phyloP scores from a whole-genome alignment of 805 yeast species.

The Yarrowia osloensis region DNA sequence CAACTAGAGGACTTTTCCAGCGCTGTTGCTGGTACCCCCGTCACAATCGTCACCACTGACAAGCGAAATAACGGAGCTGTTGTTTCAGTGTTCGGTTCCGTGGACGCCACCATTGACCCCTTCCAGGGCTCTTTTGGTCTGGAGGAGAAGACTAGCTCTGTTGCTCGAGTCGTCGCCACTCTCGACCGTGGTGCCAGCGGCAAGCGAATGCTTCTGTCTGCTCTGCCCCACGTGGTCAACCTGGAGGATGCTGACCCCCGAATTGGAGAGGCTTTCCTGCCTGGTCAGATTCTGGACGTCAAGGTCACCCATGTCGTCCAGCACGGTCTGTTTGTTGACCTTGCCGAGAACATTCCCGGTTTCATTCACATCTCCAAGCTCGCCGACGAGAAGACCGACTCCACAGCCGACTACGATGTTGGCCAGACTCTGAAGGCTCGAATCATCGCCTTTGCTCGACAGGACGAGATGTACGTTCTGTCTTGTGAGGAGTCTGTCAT shows the following conservation, averaged over 20 bases:
- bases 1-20: constrained; percentile 70
- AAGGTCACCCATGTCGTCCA: constrained; percentile 56
- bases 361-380: constrained; percentile 78
- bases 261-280: constrained; percentile 60
- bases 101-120: constrained; percentile 68
- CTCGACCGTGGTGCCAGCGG: constrained; percentile 51
- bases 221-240: constrained; percentile 55
- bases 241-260: constrained; percentile 46
- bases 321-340: constrained; percentile 44
- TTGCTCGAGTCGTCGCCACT: constrained; percentile 70
- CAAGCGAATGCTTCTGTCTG: constrained; percentile 65
- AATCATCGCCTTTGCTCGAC: constrained; percentile 64
- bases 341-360: constrained; percentile 61
- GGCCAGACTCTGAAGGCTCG: constrained; percentile 78
- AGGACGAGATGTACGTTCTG: constrained; percentile 68
- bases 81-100: constrained; percentile 73
- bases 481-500: constrained; percentile 69
- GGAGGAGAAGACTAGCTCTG: constrained; percentile 65
- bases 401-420: constrained; percentile 47
- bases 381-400: constrained; percentile 43
- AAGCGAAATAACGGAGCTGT: constrained; percentile 62
- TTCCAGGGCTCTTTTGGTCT: constrained; percentile 65
- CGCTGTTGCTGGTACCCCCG: constrained; percentile 79
- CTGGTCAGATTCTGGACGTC: constrained; percentile 64
- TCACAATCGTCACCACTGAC: constrained; percentile 69